Evolutionary conservation across 495 filamentous ascomycete species (phyloP).

Genomic region (Aspergillus nanangensis): DNA sequence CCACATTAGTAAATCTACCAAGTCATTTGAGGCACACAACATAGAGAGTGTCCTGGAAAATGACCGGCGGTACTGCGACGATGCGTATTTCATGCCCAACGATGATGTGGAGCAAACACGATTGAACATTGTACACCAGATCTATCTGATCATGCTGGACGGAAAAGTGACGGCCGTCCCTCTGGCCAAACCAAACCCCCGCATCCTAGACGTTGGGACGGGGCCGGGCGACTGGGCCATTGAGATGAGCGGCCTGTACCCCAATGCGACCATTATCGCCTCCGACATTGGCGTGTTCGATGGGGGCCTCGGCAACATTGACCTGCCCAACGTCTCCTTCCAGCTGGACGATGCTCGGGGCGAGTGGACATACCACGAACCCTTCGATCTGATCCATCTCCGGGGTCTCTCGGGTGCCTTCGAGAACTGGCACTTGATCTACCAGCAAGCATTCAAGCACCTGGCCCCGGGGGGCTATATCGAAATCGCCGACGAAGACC

Average conservation of each 20-base stretch:
- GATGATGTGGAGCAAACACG: constrained; percentile 71
- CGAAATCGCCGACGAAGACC: constrained; percentile 45
- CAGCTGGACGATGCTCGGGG: constrained; percentile 64
- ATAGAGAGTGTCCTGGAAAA: constrained; percentile 57
- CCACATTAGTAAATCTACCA: constrained; percentile 46
- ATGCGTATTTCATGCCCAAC: constrained; percentile 70
- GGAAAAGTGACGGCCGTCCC: constrained; percentile 55
- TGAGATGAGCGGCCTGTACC: constrained; percentile 60
- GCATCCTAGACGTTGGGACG: constrained; percentile 67
- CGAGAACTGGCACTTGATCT: constrained; percentile 56
- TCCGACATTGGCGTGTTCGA: constrained; percentile 57
- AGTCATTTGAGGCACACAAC: constrained; percentile 53
- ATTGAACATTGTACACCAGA: constrained; percentile 61
- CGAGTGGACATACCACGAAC: constrained; percentile 50
- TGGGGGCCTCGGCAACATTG: constrained; percentile 37
- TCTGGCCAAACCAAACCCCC: constrained; percentile 42
- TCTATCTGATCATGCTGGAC: constrained; percentile 58
- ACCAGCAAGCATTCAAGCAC: constrained; percentile 54
- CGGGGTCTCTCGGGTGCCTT: constrained; percentile 62
- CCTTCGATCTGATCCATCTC: constrained; percentile 65
- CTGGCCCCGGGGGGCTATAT: constrained; percentile 63
- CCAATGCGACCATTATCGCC: constrained; percentile 60
- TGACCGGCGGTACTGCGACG: constrained; percentile 61
- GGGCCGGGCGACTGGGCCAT: constrained; percentile 74
- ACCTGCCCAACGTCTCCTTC: constrained; percentile 64